Base-by-base conservation (phyloP, 2,329 filamentous ascomycete species). In the Drechslera avenae region DNA sequence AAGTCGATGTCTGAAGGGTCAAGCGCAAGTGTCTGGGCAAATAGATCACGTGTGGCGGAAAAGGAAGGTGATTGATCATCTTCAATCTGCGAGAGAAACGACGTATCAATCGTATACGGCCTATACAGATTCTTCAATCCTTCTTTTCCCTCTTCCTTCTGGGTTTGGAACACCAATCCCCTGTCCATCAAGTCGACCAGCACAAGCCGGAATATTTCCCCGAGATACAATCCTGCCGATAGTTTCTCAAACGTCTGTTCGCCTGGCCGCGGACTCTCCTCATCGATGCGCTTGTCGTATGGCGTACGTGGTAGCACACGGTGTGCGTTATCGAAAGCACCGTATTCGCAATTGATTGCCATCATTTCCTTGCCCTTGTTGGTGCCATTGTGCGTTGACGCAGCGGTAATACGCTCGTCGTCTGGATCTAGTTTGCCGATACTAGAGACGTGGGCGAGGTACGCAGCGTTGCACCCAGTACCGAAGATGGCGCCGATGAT, bases 321-420 rank as follows among this genome's bases (percentile, higher is more conserved):
- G 78, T 93, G 88, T 75, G 96, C 90, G 74, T 96, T 96, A 75
- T 97, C 93, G 69, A 97, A 97, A 28, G 93, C 92, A 60, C 93
- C 93, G 84, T 92, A 97, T 75, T 97, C 93, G 79, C 92, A 97
- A 81, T 97, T 97, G 79, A 97, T 96, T 44, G 91, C 91, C 82
- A 97, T 95, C 12, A 59, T 57, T 23, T 40, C 35, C n/a, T 52
- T 40, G 23, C 19, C 17, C 31, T 36, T 16, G 42, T 34, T 3
- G 30, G 13, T 8, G 5, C 21, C 21, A 8, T 23, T 23, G 9
- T 23, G 21, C 21, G 21, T 8, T 8, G 21, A 23, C 21, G 21
- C 21, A 23, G 5, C 21, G 2, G 21, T 23, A 8, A 53, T 44
- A 2, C 41, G 31, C 10, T 46, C 45, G 7, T 60, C 57, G 1